A percentile compares a stretch with the other conserved stretches of the same genome.
Conservation (phyloP, 176 grass and related monocot genomes). For the Pontederia crassipes region DNA sequence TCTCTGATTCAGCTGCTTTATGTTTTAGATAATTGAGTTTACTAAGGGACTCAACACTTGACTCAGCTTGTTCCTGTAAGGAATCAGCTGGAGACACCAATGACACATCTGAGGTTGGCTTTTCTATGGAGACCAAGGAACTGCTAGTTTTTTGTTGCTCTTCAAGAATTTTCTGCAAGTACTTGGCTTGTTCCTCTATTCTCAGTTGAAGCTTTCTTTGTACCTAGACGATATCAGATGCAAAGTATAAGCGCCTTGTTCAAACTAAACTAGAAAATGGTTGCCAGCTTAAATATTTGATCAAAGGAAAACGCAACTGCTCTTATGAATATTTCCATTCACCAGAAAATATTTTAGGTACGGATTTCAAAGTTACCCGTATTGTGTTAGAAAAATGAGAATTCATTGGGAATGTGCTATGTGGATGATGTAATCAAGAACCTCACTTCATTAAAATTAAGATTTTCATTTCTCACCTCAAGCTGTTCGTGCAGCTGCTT, state of each 20-base stretch:
- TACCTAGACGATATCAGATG: constrained; percentile 23
- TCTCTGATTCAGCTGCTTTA: constrained; percentile 17
- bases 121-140: constrained; percentile 14
- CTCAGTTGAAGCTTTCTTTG: constrained; percentile 64
- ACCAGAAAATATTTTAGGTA: too few species aligned
- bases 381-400: too few species aligned
- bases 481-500: constrained; percentile 85
- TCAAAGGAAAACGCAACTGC: too few species aligned
- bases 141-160: constrained; percentile 47
- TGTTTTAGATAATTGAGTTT: constrained; percentile 4
- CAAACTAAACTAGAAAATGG: not conserved
- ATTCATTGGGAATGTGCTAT: not conserved
- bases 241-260: not conserved
- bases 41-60: constrained; percentile 7
- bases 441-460: not conserved
- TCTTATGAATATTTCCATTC: too few species aligned
- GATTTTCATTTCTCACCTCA: constrained; percentile 35
- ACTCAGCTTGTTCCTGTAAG: constrained; percentile 1
- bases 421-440: not conserved
- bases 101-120: constrained; percentile 9
- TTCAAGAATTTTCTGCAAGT: constrained; percentile 81
- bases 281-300: too few species aligned
- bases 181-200: constrained; percentile 71
- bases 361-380: too few species aligned
- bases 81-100: constrained; percentile 13